Evolutionary conservation across 1,284 basidiomycete genomes (phyloP).

Genomic region (Cutaneotrichosporon daszewskae): DNA sequence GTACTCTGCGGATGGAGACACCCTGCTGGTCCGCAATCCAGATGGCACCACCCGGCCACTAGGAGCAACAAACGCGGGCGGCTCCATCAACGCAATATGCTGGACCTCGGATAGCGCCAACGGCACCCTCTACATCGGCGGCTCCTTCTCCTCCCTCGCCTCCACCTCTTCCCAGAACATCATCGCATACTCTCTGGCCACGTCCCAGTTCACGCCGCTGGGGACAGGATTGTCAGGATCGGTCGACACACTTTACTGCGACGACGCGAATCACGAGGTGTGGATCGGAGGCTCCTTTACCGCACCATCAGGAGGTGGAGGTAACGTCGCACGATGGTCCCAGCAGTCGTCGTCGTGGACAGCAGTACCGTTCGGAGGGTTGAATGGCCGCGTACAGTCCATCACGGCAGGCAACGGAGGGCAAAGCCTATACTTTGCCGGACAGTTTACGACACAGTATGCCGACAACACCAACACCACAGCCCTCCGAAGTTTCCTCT

Average conservation of each 20-base stretch:
- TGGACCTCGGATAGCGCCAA: conserved; percentile 23
- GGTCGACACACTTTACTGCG: conserved; percentile 76
- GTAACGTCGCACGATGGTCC: conserved; percentile 76
- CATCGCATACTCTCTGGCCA: conserved; percentile 28
- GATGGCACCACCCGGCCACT: conserved; percentile 26
- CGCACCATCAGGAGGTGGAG: conserved; percentile 44
- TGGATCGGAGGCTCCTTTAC: conserved; percentile 81
- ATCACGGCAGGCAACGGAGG: conserved; percentile 70
- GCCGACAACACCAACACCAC: conserved; percentile 59
- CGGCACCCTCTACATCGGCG: conserved; percentile 41
- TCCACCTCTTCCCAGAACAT: conserved; percentile 30
- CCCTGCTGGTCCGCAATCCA: conserved; percentile 24
- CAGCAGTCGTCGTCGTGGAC: conserved; percentile 56
- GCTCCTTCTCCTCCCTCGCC: conserved; percentile 34
- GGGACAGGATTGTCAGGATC: conserved; percentile 55
- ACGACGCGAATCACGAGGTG: conserved; percentile 61
- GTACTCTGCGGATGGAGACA: conserved; percentile 37
- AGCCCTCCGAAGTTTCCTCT: conserved; percentile 60
- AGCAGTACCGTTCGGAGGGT: conserved; percentile 71
- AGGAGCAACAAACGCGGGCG: conserved; percentile 39
- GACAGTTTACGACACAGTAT: conserved; percentile 72
- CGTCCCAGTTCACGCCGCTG: conserved; percentile 23
- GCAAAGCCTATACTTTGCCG: conserved; percentile 75
- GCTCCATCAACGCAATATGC: conserved; percentile 38
- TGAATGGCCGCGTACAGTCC: conserved; percentile 70